Percentiles rank a stretch among this genome's conserved stretches.
Evolutionary conservation across 352 stramenopile species (phyloP).

Genomic region (Thalassiosira mediterranea): DNA sequence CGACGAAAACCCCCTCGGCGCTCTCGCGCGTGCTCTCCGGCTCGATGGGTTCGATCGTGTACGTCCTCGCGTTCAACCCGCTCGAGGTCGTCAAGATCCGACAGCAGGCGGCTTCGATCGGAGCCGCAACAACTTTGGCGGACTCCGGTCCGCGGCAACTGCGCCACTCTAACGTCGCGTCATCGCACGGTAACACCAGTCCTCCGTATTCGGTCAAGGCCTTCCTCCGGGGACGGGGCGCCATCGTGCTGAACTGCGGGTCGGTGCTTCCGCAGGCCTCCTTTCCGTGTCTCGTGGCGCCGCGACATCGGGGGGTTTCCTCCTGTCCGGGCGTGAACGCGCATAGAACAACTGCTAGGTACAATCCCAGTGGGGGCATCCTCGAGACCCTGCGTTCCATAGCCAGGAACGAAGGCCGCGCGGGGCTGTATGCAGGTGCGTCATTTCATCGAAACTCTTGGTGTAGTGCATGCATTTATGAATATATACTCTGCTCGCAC

Average conservation of each 20-base stretch:
- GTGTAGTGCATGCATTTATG: neutral
- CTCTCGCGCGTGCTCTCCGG: constrained; percentile 58
- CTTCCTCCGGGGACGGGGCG: constrained; percentile 52
- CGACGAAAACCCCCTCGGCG: neutral
- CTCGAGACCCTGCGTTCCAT: constrained; percentile 38
- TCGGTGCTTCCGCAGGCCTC: constrained; percentile 21
- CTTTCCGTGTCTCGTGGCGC: constrained; percentile 7
- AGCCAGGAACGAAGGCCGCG: constrained; percentile 55
- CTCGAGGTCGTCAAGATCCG: constrained; percentile 79
- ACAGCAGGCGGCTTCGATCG: constrained; percentile 49
- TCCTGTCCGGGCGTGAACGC: constrained; percentile 28
- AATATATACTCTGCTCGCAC: neutral
- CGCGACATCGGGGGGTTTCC: constrained; percentile 15
- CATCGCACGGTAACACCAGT: neutral
- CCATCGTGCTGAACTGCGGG: constrained; percentile 71
- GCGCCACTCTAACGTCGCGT: neutral
- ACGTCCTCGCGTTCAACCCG: constrained; percentile 63
- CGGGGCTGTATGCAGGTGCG: constrained; percentile 49
- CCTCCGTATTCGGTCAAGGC: neutral
- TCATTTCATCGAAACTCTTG: neutral
- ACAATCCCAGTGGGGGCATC: constrained; percentile 12
- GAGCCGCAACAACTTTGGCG: too few species aligned
- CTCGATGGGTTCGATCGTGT: constrained; percentile 67
- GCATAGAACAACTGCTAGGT: neutral
- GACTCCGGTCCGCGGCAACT: too few species aligned